A percentile compares a stretch with the other conserved stretches of the same genome.
These are phyloP conservation scores for Helicostylum pulchrum DNA, from an alignment of 192 early-diverging fungal genomes.

Conservation along the genomic window DNA sequence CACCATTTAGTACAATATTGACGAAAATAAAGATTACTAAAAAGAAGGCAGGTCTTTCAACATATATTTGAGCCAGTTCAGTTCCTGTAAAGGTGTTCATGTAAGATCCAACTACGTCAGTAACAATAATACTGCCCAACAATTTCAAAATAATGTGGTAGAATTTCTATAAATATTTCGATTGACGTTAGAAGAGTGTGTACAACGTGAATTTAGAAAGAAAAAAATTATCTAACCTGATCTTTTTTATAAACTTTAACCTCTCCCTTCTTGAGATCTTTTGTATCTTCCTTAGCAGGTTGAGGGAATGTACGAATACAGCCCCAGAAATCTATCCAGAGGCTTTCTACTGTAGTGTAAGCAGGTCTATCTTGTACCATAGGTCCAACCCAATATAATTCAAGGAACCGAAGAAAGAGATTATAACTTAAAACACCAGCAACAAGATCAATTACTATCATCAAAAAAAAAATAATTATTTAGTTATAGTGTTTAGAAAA, in stretches of 20 bases:
- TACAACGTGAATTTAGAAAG: neutral
- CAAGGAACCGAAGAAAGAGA: slow-evolving; percentile 17
- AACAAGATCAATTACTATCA: slow-evolving; percentile 17
- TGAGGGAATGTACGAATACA: slow-evolving; percentile 21
- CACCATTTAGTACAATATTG: neutral
- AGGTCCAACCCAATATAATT: slow-evolving; percentile 19
- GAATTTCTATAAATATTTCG: slow-evolving; percentile 6
- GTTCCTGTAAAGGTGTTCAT: slow-evolving; percentile 5
- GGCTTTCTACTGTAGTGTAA: slow-evolving; percentile 11
- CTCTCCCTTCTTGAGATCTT: slow-evolving; percentile 21
- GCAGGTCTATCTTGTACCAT: slow-evolving; percentile 7
- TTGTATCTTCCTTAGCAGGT: slow-evolving; percentile 13
- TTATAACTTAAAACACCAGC: slow-evolving; percentile 9
- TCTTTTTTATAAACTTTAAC: slow-evolving; percentile 15
- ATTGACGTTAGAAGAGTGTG: neutral
- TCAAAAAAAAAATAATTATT: neutral
- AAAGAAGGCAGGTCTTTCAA: neutral
- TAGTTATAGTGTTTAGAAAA: neutral
- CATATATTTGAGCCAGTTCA: neutral
- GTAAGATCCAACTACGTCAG: slow-evolving; percentile 7
- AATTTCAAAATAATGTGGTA: slow-evolving; percentile 10
- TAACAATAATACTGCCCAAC: neutral
- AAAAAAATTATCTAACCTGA: neutral
- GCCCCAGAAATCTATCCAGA: slow-evolving; percentile 19
- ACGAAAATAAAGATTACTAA: neutral